phyloP scores from a whole-genome alignment of 2,329 filamentous ascomycete species.

The Aspergillus sp. region DNA sequence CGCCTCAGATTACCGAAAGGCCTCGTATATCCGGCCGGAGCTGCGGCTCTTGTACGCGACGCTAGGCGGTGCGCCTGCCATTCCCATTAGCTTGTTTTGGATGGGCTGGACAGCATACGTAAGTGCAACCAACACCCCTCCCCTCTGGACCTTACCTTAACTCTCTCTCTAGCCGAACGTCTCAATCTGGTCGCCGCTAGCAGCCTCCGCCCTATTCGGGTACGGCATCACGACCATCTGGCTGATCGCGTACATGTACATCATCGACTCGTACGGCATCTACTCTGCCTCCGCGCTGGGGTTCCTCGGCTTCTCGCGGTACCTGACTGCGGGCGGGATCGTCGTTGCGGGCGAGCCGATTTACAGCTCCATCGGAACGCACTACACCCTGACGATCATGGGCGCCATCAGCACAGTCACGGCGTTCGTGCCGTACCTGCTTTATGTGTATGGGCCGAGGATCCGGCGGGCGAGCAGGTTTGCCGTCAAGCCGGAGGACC shows the following conservation, averaged over 20 bases:
- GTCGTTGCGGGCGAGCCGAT: slow-evolving; percentile 27
- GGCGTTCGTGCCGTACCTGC: slow-evolving; percentile 35
- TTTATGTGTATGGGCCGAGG: slow-evolving; percentile 7
- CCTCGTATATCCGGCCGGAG: slow-evolving; percentile 34
- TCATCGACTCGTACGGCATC: slow-evolving; percentile 48
- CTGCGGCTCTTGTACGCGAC: slow-evolving; percentile 49
- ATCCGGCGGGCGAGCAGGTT: slow-evolving; percentile 1
- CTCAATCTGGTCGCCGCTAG: slow-evolving; percentile 44
- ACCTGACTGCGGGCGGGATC: slow-evolving; percentile 33
- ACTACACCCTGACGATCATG: slow-evolving; percentile 37
- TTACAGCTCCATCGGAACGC: slow-evolving; percentile 35
- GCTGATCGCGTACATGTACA: slow-evolving; percentile 47
- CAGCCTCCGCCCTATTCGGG: slow-evolving; percentile 45
- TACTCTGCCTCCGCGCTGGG: slow-evolving; percentile 44
- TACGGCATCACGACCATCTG: slow-evolving; percentile 43
- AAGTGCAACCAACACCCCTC: slow-evolving; percentile 10
- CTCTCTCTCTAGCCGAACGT: slow-evolving; percentile 20
- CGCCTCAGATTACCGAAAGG: neutral
- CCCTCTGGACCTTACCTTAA: slow-evolving; percentile 9
- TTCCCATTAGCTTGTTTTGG: slow-evolving; percentile 50
- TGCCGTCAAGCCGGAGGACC: neutral
- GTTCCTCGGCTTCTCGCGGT: slow-evolving; percentile 35
- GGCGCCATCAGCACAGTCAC: slow-evolving; percentile 30
- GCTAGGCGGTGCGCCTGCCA: slow-evolving; percentile 38
- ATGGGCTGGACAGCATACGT: slow-evolving; percentile 45